Percentiles rank a stretch among this genome's conserved stretches.
Evolutionary conservation across 1,139 yeast species (phyloP).

Genomic region (Debaryomyces nepalensis): DNA sequence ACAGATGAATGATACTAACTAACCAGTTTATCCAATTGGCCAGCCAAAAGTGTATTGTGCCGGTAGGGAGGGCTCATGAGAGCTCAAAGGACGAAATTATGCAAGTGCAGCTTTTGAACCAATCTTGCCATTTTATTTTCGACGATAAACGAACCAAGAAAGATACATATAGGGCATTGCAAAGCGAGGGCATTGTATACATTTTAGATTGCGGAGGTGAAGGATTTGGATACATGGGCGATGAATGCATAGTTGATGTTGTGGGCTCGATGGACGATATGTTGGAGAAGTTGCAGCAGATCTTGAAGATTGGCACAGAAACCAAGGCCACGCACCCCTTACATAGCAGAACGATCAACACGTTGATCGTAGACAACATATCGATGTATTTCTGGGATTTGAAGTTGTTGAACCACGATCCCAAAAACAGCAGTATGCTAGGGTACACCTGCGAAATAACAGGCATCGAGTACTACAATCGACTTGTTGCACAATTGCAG

Average conservation of each 20-base stretch:
- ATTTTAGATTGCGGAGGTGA: slow-evolving; percentile 16
- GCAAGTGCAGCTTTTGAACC: slow-evolving; percentile 11
- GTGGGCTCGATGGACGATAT: slow-evolving; percentile 13
- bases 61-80: slow-evolving; percentile 1
- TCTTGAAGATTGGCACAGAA: slow-evolving; percentile 5
- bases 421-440: slow-evolving; percentile 17
- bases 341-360: slow-evolving; percentile 18
- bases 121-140: slow-evolving; percentile 15
- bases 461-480: slow-evolving; percentile 22
- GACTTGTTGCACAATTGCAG: slow-evolving; percentile 20
- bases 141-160: slow-evolving; percentile 10
- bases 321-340: slow-evolving; percentile 4
- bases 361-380: slow-evolving; percentile 29
- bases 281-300: slow-evolving; percentile 8
- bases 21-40: slow-evolving; percentile 7
- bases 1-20: background rate
- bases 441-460: slow-evolving; percentile 19
- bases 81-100: background rate
- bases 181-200: slow-evolving; percentile 4
- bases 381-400: slow-evolving; percentile 43
- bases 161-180: slow-evolving; percentile 1
- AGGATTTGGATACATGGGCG: slow-evolving; percentile 5
- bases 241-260: background rate
- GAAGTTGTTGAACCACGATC: slow-evolving; percentile 20
- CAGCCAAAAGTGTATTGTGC: slow-evolving; percentile 2